Percentiles rank a stretch among this genome's conserved stretches.
These are phyloP conservation scores for Eucalyptus pumila DNA, from an alignment of 345 rosid genomes.

Conservation along the genomic window DNA sequence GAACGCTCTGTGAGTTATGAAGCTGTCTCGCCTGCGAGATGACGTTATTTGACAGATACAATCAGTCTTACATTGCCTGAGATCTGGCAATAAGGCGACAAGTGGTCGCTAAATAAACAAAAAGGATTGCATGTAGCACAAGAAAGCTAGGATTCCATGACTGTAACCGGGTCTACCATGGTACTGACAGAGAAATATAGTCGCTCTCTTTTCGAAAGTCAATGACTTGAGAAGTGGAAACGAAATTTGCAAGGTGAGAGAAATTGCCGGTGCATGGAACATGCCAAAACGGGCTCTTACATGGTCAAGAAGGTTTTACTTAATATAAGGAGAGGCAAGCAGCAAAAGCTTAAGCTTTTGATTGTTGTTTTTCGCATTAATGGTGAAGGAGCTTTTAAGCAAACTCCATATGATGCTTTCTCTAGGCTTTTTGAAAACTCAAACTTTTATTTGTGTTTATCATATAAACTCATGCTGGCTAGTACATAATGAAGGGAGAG, in stretches of 20 bases:
- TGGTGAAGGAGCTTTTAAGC: background rate
- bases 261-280: background rate
- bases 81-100: background rate
- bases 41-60: background rate
- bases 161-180: background rate
- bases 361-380: background rate
- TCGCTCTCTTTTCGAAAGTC: background rate
- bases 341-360: background rate
- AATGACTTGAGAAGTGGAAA: background rate
- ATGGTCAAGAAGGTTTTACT: background rate
- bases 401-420: background rate
- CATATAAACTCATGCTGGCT: background rate
- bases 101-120: background rate
- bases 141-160: background rate
- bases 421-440: background rate
- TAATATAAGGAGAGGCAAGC: background rate
- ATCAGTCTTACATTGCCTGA: background rate
- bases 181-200: background rate
- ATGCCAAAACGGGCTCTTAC: background rate
- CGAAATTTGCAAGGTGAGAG: background rate
- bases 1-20: slow-evolving; percentile 93
- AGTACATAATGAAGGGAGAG: background rate
- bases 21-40: slow-evolving; percentile 76
- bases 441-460: background rate
- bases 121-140: background rate